Conservation (phyloP, 2,329 filamentous ascomycete species). For the Exophiala spinifera region DNA sequence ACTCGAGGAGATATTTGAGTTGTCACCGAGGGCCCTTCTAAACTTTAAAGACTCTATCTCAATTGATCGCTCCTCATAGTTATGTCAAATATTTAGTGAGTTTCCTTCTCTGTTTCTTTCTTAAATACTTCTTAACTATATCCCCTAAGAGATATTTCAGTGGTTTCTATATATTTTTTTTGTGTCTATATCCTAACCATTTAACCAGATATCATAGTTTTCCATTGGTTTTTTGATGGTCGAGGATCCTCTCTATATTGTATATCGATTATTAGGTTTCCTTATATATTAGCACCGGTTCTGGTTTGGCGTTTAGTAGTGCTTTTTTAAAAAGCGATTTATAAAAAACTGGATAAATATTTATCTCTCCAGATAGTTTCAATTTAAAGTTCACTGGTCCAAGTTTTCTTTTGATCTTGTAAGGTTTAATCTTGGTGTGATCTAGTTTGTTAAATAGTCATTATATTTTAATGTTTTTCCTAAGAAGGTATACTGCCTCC, state of each 20-base stretch:
- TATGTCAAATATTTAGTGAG: too few species aligned
- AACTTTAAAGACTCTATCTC: too few species aligned
- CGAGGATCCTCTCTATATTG: not conserved
- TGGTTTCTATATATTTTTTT: constrained; percentile 8
- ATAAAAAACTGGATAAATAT: constrained; percentile 15
- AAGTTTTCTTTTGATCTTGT: constrained; percentile 13
- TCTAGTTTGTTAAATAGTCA: constrained; percentile 14
- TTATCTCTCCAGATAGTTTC: constrained; percentile 12
- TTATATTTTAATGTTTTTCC: constrained; percentile 20
- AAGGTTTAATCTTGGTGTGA: constrained; percentile 10
- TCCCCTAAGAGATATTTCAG: not conserved
- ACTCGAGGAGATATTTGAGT: too few species aligned
- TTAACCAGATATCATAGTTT: constrained; percentile 9
- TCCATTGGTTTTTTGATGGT: not conserved
- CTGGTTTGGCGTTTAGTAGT: not conserved
- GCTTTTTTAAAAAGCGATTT: constrained; percentile 11
- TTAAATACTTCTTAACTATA: too few species aligned
- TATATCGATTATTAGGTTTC: not conserved
- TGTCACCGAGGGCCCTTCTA: too few species aligned
- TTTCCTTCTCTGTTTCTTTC: too few species aligned
- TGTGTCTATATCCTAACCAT: constrained; percentile 9
- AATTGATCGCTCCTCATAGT: too few species aligned
- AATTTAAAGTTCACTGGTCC: constrained; percentile 11
- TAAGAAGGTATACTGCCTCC: constrained; percentile 8
- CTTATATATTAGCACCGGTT: not conserved